Evolutionary conservation across 148 eudicot genomes (phyloP), one percentile per base, ranked within the genome.

Genomic region (Fagopyrum homotropicum): DNA sequence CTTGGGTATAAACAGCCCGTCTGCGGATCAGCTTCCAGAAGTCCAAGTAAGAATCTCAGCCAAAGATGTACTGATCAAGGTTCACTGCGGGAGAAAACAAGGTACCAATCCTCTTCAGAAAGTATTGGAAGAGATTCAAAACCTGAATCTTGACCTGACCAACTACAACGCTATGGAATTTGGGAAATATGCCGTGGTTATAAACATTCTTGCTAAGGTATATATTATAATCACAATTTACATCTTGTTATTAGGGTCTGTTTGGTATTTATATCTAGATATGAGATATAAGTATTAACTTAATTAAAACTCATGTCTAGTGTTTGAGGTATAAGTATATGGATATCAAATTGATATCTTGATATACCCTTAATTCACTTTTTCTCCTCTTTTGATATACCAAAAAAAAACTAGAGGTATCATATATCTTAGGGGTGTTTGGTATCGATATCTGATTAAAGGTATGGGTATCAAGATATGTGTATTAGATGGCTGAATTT

Each of bases 201-300:
- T 88, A 56, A 85, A 82, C 52, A 61, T 84, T 51, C 68, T 83
- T 46, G 84, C 86, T 75, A 83, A 81, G 86, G 88, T 85, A 82
- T 4, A n/a, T 69, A 43, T 7, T 59, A 59, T 59, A 35, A 35
- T 35, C 3, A 14, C 71, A 4, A 66, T 30, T 35, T 11, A 26
- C 7, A 9, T 30, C 66, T 2, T 22, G 26, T 22, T 22, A 22
- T 22, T 22, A 22, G 26, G 26, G 26, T 22, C 26, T 22, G 26
- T 22, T 22, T 22, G 26, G 26, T 22, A 22, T 22, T 22, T 5
- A 57, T 57, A 48, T 5, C 40, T 35, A 35, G 40, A 35, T 35
- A 35, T 35, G 2, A 35, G 3, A 35, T 35, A 35, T 22, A 22
- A 22, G 26, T 22, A 22, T 22, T 22, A 22, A 22, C 26, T 22